Evolutionary conservation across 345 rosid species (phyloP), one percentile per base, ranked within the genome.

Genomic region (Alliaria petiolata): DNA sequence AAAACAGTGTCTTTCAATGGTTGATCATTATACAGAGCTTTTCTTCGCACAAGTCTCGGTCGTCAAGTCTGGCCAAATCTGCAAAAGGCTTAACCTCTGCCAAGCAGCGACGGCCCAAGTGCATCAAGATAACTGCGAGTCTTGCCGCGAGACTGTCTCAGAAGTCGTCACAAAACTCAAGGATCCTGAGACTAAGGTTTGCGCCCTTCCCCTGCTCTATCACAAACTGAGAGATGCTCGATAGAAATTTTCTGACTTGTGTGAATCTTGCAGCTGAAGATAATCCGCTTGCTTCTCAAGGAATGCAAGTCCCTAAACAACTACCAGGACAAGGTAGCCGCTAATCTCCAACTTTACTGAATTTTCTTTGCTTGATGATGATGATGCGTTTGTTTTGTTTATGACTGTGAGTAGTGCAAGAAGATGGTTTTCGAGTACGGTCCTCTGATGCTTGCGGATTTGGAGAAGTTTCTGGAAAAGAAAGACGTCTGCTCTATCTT

Each of bases 171-270:
- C 69, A 54, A 90, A 89, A 78, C 82, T 95, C 59, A 80, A 95
- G 71, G 93, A 95, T 81, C 98, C 98, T 0, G 85, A 95, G 76
- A 90, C 92, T 9, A 87, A 95, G 99, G 99, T 95, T 65, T 28
- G 7, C 56, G 34, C n/a, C 26, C 36, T 25, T 7, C 15, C 5
- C 2, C 13, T 26, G n/a, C n/a, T n/a, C 3, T 26, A 3, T 26
- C 28, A 26, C 7, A 4, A 30, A 26, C 1, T 5, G 33, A 30
- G 35, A 33, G 35, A 31, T 12, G 33, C 55, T 51, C 26, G 56
- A 26, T 51, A 26, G 8, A 4, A 5, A n/a, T n/a, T 63, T 51
- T 56, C 26, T n/a, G n/a, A n/a, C n/a, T 16, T 14, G 36, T 10
- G 7, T 20, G 12, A 5, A 20, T 20, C 5, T 50, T 62, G 47